Evolutionary conservation across 164 flowering plant genomes (phyloP), one percentile per base, ranked within the genome.

Genomic region (Echeveria elegans): DNA sequence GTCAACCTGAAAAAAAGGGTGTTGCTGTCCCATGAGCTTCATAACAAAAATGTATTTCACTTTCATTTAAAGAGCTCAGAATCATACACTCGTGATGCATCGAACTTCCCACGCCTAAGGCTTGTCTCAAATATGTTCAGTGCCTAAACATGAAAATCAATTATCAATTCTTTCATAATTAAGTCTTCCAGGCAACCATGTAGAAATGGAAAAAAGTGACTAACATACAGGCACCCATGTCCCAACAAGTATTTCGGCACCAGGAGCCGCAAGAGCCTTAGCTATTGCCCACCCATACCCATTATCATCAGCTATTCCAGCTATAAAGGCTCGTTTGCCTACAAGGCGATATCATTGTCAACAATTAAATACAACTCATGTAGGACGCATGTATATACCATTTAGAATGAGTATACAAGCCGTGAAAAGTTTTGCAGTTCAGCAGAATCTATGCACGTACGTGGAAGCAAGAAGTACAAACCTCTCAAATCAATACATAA

Each of bases 191-290:
- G 36, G 4, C 37, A 28, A 60, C 2, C 37, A 15, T 29, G n/a
- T 1, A 29, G 29, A 29, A 6, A 16, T 16, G 16, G 4, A 18
- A 31, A 31, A 50, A 28, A 45, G 9, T n/a, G 6, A 26, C 45
- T 67, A 66, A 83, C 97, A 77, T 81, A 90, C 98, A 69, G 98
- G 98, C 21, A 93, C 98, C 98, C 97, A 93, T 64, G 97, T 93
- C 37, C 37, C 37, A 34, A 34, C 37, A 34, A 34, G 37, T 3
- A 34, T 34, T 3, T 34, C 37, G 7, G 37, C 37, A 34, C 37
- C 37, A 34, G 37, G 5, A 3, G 37, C 37, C 37, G 37, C 37
- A 34, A 34, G 37, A 34, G 37, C 37, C 7, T 34, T 34, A 3
- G 37, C 37, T 34, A 34, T 34, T 3, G 37, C 37, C 99, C 99